phyloP scores from a whole-genome alignment of 495 filamentous ascomycete species.

The Aspergillus leporis region DNA sequence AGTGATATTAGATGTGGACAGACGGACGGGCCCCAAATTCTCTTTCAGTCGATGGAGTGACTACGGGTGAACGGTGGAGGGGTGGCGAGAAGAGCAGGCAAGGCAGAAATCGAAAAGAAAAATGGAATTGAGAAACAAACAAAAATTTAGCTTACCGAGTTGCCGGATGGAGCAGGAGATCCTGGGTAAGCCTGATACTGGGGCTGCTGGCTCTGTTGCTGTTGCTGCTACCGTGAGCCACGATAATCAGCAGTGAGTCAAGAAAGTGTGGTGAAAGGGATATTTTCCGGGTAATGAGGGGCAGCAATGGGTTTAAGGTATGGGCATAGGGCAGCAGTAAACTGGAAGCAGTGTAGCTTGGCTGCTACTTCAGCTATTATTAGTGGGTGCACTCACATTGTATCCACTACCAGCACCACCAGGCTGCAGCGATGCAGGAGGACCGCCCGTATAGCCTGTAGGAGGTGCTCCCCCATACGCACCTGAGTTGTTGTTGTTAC shows the following conservation, averaged over 20 bases:
- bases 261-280: constrained; percentile 8
- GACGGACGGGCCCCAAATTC: constrained; percentile 7
- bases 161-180: constrained; percentile 34
- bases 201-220: constrained; percentile 15
- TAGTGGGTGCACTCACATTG: constrained; percentile 32
- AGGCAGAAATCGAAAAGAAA: constrained; percentile 16
- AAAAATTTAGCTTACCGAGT: constrained; percentile 43
- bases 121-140: constrained; percentile 16
- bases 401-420: constrained; percentile 34
- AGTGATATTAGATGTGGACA: constrained; percentile 5
- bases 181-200: constrained; percentile 49
- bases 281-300: not conserved
- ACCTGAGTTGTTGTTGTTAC: constrained; percentile 23
- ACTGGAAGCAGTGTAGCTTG: not conserved
- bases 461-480: constrained; percentile 42
- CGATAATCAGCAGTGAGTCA: constrained; percentile 1
- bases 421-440: constrained; percentile 38
- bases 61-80: constrained; percentile 8
- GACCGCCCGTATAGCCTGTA: constrained; percentile 45
- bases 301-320: not conserved
- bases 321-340: not conserved
- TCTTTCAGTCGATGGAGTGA: constrained; percentile 16
- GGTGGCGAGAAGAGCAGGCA: constrained; percentile 5
- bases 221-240: constrained; percentile 10
- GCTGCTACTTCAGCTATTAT: not conserved